Percentiles rank a stretch among this genome's conserved stretches.
Evolutionary conservation across 78 protist species (phyloP).

Genomic region (Pigoraptor vietnamica): DNA sequence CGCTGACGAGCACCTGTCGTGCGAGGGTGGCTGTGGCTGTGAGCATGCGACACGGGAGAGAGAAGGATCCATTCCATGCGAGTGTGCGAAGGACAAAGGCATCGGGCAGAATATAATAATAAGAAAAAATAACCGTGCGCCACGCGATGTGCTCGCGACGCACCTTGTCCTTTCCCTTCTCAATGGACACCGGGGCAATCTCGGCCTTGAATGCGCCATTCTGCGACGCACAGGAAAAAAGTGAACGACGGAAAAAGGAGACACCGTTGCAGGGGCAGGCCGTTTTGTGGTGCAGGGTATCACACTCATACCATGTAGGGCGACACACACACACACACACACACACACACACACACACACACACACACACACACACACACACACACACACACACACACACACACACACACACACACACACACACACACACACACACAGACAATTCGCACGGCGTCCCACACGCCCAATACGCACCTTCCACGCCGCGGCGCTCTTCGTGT

Average conservation of each 20-base stretch:
- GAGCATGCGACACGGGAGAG: too few relatives aligned
- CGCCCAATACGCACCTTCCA: constrained; percentile 10
- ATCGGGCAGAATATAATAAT: neutral
- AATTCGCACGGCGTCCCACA: neutral
- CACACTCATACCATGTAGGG: neutral
- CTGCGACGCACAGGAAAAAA: neutral
- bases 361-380: neutral
- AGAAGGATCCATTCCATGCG: too few relatives aligned
- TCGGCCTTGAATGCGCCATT: constrained; percentile 53
- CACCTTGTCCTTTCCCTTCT: constrained; percentile 7
- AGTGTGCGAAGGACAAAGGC: too few relatives aligned
- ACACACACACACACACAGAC: neutral
- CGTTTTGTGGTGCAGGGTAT: too few relatives aligned
- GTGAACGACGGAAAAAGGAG: too few relatives aligned
- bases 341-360: neutral
- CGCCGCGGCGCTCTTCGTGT: constrained; percentile 59
- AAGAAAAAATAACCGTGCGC: neutral
- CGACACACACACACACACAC: neutral
- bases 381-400: neutral
- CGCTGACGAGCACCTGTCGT: constrained; percentile 32
- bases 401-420: neutral
- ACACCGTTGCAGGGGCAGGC: too few relatives aligned
- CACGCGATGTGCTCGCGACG: neutral
- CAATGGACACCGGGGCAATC: constrained; percentile 58
- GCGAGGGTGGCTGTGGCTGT: too few relatives aligned